Conservation (phyloP, 139 green algal genomes). For the Auxenochlorella pyrenoidosa region DNA sequence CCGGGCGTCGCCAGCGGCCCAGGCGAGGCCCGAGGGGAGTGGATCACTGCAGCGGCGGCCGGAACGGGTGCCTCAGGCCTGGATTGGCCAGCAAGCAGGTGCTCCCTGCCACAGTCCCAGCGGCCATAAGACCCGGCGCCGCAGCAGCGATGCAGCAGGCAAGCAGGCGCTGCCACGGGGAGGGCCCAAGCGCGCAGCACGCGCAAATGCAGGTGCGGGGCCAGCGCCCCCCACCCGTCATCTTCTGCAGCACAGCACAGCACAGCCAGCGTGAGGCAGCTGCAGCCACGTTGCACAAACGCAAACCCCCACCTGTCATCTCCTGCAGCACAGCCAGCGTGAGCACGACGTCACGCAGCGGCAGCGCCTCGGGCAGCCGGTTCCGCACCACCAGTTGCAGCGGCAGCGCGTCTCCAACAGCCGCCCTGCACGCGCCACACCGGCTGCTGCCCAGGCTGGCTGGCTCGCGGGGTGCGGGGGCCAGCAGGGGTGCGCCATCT, state of each 20-base stretch:
- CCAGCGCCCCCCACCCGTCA: too few species aligned
- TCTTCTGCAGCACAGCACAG: too few species aligned
- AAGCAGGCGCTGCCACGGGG: too few species aligned
- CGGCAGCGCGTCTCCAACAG: conserved; percentile 54
- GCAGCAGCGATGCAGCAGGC: too few species aligned
- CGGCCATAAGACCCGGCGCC: too few species aligned
- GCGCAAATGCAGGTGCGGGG: too few species aligned
- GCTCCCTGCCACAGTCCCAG: too few species aligned
- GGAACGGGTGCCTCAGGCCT: not conserved
- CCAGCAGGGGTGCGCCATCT: conserved; percentile 17
- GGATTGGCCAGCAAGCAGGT: too few species aligned
- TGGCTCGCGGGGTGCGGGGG: not conserved
- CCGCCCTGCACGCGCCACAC: conserved; percentile 21
- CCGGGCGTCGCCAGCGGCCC: not conserved
- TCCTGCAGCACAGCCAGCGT: conserved; percentile 49
- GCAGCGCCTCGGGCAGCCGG: conserved; percentile 29
- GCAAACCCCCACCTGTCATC: conserved; percentile 1
- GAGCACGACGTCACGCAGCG: conserved; percentile 23
- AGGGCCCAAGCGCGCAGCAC: too few species aligned
- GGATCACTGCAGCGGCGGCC: conserved; percentile 3
- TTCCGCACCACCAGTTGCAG: conserved; percentile 51
- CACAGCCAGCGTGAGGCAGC: too few species aligned
- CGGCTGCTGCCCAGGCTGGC: not conserved
- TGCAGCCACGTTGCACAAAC: too few species aligned
- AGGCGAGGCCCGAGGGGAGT: not conserved